A percentile compares a stretch with the other conserved stretches of the same genome.
Conservation (phyloP, 352 stramenopile genomes). For the Pilasporangium apinafurcum region DNA sequence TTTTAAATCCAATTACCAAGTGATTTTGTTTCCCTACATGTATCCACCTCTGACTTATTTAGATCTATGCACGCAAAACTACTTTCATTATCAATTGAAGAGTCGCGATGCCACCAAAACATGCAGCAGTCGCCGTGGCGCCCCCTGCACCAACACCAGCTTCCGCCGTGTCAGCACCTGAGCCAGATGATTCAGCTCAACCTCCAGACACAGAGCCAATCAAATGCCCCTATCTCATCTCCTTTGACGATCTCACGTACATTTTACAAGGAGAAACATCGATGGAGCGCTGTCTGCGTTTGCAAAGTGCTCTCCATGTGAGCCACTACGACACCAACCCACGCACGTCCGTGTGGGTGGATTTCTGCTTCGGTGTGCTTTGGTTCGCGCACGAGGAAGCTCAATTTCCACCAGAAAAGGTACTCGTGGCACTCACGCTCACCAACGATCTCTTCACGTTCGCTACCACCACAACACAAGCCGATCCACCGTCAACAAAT, state of each 20-base stretch:
- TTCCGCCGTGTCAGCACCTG: background rate
- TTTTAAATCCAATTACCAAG: too few species aligned
- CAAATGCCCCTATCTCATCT: constrained; percentile 8
- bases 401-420: constrained; percentile 21
- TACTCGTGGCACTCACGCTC: constrained; percentile 35
- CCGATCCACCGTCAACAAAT: background rate
- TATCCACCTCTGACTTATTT: background rate
- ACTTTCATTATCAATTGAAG: too few species aligned
- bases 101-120: too few species aligned
- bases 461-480: constrained; percentile 18
- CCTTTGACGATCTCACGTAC: background rate
- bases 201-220: constrained; percentile 3
- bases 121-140: too few species aligned
- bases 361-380: constrained; percentile 63
- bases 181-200: background rate
- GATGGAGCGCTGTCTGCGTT: constrained; percentile 16
- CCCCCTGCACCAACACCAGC: background rate
- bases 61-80: too few species aligned
- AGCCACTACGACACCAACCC: constrained; percentile 45
- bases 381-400: constrained; percentile 54
- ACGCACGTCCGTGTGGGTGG: constrained; percentile 36
- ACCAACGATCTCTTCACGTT: constrained; percentile 49
- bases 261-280: constrained; percentile 7
- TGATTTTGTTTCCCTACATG: background rate
- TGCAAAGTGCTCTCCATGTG: constrained; percentile 36